Evolutionary conservation across 106 monocot species (phyloP).

Genomic region (Dendrobium huoshanense): DNA sequence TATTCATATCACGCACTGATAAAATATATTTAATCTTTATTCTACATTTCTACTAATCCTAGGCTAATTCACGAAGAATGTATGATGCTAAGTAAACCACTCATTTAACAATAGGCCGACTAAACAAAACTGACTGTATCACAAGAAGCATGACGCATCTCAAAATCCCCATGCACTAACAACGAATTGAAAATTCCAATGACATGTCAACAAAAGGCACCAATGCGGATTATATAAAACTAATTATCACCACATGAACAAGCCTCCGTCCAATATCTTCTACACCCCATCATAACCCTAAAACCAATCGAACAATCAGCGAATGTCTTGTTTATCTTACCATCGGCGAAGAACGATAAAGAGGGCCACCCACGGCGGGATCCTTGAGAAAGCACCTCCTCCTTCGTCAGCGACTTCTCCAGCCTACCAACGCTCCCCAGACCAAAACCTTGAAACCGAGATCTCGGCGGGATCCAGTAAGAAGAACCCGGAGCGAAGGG

Average conservation of each 20-base stretch:
- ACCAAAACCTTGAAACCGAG: conserved; percentile 7
- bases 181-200: too few species aligned
- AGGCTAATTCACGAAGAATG: too few species aligned
- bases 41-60: too few species aligned
- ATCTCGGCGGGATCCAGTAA: conserved; percentile 37
- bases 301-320: background rate
- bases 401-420: conserved; percentile 21
- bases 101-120: too few species aligned
- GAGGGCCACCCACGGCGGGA: conserved; percentile 30
- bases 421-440: conserved; percentile 15
- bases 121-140: too few species aligned
- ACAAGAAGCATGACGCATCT: too few species aligned
- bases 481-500: conserved; percentile 46
- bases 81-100: too few species aligned
- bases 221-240: background rate
- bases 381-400: conserved; percentile 26
- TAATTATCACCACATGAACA: background rate
- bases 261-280: background rate
- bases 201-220: too few species aligned
- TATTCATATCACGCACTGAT: too few species aligned
- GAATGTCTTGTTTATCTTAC: conserved; percentile 3
- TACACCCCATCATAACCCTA: background rate
- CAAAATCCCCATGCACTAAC: too few species aligned
- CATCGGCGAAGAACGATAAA: conserved; percentile 25
- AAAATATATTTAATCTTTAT: too few species aligned